These are phyloP conservation scores for Aspergillus piperis DNA, from an alignment of 2,329 filamentous ascomycete genomes.

Conservation along the genomic window DNA sequence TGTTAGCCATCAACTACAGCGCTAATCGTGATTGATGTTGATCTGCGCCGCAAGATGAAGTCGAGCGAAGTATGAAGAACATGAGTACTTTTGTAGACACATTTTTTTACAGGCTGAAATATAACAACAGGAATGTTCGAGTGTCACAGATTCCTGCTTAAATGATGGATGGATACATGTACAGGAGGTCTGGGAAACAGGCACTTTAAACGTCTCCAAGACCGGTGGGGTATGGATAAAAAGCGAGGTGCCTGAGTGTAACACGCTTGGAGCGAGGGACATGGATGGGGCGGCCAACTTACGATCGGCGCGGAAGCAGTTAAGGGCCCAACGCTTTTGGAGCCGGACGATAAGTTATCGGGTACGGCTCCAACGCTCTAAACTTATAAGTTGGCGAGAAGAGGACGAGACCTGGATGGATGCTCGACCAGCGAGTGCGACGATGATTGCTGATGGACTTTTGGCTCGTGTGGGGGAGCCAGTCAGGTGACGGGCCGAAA, in stretches of 20 bases:
- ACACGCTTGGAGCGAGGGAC: slow-evolving; percentile 2
- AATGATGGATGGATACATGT: not conserved
- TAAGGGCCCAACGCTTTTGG: slow-evolving; percentile 20
- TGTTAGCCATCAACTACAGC: slow-evolving; percentile 23
- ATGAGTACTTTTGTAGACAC: not conserved
- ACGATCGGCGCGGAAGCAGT: slow-evolving; percentile 35
- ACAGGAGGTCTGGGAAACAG: not conserved
- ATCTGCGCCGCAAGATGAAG: not conserved
- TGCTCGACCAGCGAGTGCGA: slow-evolving; percentile 6
- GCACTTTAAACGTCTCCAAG: slow-evolving; percentile 9
- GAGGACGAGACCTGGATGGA: slow-evolving; percentile 7
- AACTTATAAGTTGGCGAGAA: slow-evolving; percentile 15
- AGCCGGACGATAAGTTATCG: slow-evolving; percentile 9
- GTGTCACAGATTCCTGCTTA: not conserved
- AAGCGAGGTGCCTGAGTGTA: slow-evolving; percentile 9
- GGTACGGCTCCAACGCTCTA: slow-evolving; percentile 11
- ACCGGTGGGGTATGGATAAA: slow-evolving; percentile 17
- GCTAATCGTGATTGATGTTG: not conserved
- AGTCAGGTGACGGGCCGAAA: slow-evolving; percentile 34
- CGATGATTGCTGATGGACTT: slow-evolving; percentile 12
- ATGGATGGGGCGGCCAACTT: slow-evolving; percentile 28
- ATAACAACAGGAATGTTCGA: not conserved
- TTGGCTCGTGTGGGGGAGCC: slow-evolving; percentile 17
- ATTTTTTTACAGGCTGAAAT: not conserved
- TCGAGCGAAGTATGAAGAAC: not conserved